Percentiles rank a stretch among this genome's conserved stretches.
Evolutionary conservation across 2,329 filamentous ascomycete genomes (phyloP).

Genomic region (Neocatenulostroma microsporum): DNA sequence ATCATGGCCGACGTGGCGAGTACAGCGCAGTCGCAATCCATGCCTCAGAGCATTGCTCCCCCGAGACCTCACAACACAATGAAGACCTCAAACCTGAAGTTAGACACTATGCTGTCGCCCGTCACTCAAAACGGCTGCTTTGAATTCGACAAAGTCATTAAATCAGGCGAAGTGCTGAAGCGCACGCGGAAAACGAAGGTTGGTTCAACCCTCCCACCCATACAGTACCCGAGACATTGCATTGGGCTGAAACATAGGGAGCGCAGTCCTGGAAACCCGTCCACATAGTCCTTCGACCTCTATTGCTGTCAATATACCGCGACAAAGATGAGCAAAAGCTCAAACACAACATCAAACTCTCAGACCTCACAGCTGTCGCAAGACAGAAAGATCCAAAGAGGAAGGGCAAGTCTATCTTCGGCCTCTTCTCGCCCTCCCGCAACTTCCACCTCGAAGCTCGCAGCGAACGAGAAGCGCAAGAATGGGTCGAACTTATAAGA

Average conservation of each 20-base stretch:
- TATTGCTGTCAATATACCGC: conserved; percentile 86
- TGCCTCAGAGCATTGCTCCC: conserved; percentile 7
- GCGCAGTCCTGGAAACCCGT: conserved; percentile 79
- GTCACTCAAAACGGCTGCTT: conserved; percentile 95
- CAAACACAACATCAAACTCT: conserved; percentile 76
- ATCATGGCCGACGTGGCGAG: conserved; percentile 21
- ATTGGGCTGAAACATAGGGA: too few relatives aligned
- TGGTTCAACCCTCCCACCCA: conserved; percentile 10
- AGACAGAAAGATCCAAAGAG: conserved; percentile 83
- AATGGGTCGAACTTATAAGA: conserved; percentile 80
- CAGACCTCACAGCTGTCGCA: conserved; percentile 84
- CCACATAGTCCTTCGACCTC: conserved; percentile 83
- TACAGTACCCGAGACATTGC: conserved; percentile 17
- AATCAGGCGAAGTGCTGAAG: conserved; percentile 77
- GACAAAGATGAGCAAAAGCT: conserved; percentile 83
- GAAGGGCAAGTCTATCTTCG: conserved; percentile 80
- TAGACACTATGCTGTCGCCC: conserved; percentile 68
- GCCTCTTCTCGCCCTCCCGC: conserved; percentile 79
- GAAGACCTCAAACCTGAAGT: conserved; percentile 31
- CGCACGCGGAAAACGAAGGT: conserved; percentile 92
- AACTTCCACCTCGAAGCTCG: conserved; percentile 85
- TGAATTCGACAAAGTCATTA: conserved; percentile 89
- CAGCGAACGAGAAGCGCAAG: conserved; percentile 64
- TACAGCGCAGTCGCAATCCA: conserved; percentile 4
- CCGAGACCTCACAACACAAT: conserved; percentile 10